Evolutionary conservation across 768 basidiomycete genomes (phyloP).

Genomic region (Termitomyces sp.): DNA sequence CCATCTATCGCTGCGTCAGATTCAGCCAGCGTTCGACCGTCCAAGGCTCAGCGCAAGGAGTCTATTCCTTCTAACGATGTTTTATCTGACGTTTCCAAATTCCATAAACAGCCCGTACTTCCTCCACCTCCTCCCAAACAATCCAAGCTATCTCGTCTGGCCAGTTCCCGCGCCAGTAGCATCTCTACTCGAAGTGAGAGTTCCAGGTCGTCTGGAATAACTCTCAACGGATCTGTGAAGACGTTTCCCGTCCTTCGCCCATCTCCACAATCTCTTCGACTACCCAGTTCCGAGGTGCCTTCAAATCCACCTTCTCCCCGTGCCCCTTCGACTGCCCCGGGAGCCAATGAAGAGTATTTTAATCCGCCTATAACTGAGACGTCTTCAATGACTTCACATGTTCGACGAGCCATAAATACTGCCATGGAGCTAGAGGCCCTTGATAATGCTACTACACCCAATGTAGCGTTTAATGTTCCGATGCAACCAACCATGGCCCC

Average conservation of each 20-base stretch:
- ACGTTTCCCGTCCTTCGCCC: constrained; percentile 71
- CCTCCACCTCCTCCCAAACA: constrained; percentile 30
- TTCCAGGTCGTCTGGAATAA: constrained; percentile 49
- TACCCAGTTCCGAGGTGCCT: constrained; percentile 30
- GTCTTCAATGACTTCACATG: constrained; percentile 54
- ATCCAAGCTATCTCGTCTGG: constrained; percentile 66
- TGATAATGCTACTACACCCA: constrained; percentile 28
- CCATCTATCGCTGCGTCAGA: constrained; percentile 47
- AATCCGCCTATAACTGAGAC: constrained; percentile 16
- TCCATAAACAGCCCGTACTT: constrained; percentile 15
- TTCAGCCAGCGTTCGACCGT: constrained; percentile 30
- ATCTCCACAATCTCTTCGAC: constrained; percentile 46
- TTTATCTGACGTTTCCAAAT: constrained; percentile 49
- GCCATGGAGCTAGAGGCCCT: constrained; percentile 58
- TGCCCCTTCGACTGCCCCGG: constrained; percentile 17
- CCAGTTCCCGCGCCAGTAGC: constrained; percentile 56
- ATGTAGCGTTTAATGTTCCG: constrained; percentile 13
- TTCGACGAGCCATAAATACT: constrained; percentile 61
- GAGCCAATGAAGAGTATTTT: constrained; percentile 15
- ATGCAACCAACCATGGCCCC: constrained; percentile 6
- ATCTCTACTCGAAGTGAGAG: constrained; percentile 38
- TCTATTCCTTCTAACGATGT: constrained; percentile 39
- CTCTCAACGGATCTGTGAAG: constrained; percentile 56
- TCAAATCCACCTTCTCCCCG: constrained; percentile 16
- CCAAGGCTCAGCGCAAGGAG: constrained; percentile 35